Conservation (phyloP, 1,139 yeast genomes). For the Eremothecium coryli region DNA sequence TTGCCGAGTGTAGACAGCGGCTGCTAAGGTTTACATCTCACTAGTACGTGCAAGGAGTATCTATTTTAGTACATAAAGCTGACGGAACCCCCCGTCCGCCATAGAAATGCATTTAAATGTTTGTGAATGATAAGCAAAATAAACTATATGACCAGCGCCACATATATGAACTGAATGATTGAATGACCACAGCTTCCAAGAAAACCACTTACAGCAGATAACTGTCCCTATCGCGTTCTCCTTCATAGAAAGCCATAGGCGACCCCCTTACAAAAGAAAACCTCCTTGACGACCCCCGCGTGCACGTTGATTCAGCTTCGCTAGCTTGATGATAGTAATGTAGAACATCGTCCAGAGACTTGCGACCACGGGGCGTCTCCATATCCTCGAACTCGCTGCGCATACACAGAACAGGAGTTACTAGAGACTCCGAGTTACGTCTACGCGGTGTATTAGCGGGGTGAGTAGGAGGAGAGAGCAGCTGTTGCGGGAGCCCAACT, state of each 20-base stretch:
- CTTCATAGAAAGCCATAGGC: too few species aligned
- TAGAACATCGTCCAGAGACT: conserved; percentile 26
- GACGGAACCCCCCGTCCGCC: too few species aligned
- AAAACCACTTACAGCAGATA: too few species aligned
- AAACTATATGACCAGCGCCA: too few species aligned
- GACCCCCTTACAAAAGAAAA: conserved; percentile 10
- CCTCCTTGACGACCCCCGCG: conserved; percentile 8
- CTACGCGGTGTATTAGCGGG: conserved; percentile 5
- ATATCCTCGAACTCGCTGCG: conserved; percentile 10
- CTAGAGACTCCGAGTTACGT: conserved; percentile 15
- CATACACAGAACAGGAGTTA: conserved; percentile 18
- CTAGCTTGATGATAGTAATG: conserved; percentile 21
- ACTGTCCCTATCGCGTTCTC: too few species aligned
- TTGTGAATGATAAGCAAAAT: too few species aligned
- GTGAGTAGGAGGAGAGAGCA: background rate
- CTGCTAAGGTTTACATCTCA: too few species aligned
- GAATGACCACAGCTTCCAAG: too few species aligned
- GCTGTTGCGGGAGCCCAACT: conserved; percentile 6
- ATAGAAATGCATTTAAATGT: too few species aligned
- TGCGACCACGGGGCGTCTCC: conserved; percentile 16
- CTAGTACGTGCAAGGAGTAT: too few species aligned
- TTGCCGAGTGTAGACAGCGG: conserved; percentile 17
- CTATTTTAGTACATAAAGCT: too few species aligned
- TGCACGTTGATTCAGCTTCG: conserved; percentile 13
- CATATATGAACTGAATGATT: too few species aligned